These are phyloP conservation scores for Aspergillus sp. DNA, from an alignment of 2,329 filamentous ascomycete species.

Conservation along the genomic window DNA sequence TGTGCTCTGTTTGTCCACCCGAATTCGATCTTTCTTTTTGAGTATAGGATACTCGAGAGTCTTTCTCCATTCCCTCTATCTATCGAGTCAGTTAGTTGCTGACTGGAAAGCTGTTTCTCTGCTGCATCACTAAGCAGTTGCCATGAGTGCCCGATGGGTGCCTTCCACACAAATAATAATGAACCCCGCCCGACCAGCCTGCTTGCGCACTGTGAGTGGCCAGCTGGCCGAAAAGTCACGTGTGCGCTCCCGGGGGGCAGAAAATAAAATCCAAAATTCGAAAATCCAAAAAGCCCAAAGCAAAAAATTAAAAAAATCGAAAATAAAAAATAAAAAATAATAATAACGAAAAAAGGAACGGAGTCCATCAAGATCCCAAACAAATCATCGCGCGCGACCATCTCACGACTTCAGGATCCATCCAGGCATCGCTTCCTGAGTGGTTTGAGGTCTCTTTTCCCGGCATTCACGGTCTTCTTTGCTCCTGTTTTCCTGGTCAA, in stretches of 20 bases:
- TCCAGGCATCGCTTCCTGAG: slow-evolving; percentile 2
- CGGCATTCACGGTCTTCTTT: background rate
- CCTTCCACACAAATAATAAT: background rate
- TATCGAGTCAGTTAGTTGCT: too few relatives aligned
- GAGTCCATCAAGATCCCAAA: slow-evolving; percentile 22
- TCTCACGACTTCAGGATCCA: slow-evolving; percentile 13
- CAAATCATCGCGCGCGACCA: slow-evolving; percentile 20
- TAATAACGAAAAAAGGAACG: slow-evolving; percentile 23
- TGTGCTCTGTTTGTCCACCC: slow-evolving; percentile 10
- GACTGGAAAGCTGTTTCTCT: too few relatives aligned
- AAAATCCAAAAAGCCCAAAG: slow-evolving; percentile 17
- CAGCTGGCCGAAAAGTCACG: slow-evolving; percentile 19
- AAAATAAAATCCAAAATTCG: slow-evolving; percentile 22
- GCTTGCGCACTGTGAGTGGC: slow-evolving; percentile 12
- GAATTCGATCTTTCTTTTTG: too few relatives aligned
- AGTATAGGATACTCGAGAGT: too few relatives aligned
- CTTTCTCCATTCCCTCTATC: too few relatives aligned
- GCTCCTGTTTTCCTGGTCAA: background rate
- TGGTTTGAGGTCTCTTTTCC: slow-evolving; percentile 4
- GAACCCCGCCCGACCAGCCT: slow-evolving; percentile 4
- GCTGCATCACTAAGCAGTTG: slow-evolving; percentile 9
- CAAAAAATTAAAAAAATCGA: slow-evolving; percentile 22
- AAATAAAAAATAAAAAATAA: slow-evolving; percentile 19
- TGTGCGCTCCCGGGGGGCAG: slow-evolving; percentile 14
- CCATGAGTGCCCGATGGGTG: slow-evolving; percentile 11